Evolutionary conservation across 805 yeast species (phyloP).

Genomic region (Candida stauntonica): DNA sequence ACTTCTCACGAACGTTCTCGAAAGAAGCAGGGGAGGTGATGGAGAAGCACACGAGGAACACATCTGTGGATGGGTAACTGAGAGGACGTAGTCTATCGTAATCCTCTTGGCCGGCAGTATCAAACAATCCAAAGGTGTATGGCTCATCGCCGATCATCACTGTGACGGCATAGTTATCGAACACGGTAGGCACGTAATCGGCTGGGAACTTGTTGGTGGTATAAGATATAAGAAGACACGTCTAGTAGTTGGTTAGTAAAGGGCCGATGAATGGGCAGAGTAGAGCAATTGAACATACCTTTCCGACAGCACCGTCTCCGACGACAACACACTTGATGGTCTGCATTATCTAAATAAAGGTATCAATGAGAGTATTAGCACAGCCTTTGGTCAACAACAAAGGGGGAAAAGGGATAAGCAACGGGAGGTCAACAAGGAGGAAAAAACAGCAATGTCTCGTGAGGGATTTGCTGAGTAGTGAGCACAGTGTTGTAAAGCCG

Average conservation of each 20-base stretch:
- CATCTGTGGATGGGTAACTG: slow-evolving; percentile 96
- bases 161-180: slow-evolving; percentile 91
- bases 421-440: no score
- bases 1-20: slow-evolving; percentile 95
- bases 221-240: slow-evolving; percentile 91
- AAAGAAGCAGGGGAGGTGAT: slow-evolving; percentile 96
- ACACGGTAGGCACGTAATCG: slow-evolving; percentile 98
- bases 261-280: neutral
- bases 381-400: neutral
- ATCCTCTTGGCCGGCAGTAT: slow-evolving; percentile 99
- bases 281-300: slow-evolving; percentile 33
- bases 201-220: slow-evolving; percentile 97
- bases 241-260: slow-evolving; percentile 32
- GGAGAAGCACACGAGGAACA: slow-evolving; percentile 90
- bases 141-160: slow-evolving; percentile 98
- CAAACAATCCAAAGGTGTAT: slow-evolving; percentile 93
- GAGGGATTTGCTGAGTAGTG: neutral
- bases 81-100: slow-evolving; percentile 96
- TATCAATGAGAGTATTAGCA: no score
- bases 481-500: no score
- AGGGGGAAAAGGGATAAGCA: neutral
- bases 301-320: slow-evolving; percentile 99
- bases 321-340: slow-evolving; percentile 93
- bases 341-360: slow-evolving; percentile 41
- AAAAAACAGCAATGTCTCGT: no score